A percentile compares a stretch with the other conserved stretches of the same genome.
Conservation (phyloP, 2,329 filamentous ascomycete species). For the Chaetothyriales sp. region DNA sequence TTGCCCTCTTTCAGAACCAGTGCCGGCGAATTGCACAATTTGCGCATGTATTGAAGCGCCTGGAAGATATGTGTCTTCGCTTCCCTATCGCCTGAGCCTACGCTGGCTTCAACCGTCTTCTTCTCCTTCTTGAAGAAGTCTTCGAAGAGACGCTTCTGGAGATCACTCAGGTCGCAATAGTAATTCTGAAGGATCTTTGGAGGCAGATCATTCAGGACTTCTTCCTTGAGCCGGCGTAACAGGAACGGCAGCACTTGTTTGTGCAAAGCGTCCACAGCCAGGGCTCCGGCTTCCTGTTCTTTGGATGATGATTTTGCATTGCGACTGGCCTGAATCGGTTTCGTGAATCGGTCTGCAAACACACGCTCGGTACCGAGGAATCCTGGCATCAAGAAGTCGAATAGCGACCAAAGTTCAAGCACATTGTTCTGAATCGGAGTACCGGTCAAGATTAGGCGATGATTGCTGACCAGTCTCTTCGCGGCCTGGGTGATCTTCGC, state of each 20-base stretch:
- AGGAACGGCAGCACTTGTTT: conserved; percentile 97
- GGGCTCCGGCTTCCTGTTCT: conserved; percentile 88
- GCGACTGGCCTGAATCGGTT: conserved; percentile 84
- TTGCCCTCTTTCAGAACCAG: conserved; percentile 91
- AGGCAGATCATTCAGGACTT: conserved; percentile 87
- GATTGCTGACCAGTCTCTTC: conserved; percentile 78
- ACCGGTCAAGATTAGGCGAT: conserved; percentile 86
- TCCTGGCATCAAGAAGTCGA: conserved; percentile 97
- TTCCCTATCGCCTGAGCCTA: conserved; percentile 72
- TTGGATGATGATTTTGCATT: conserved; percentile 96
- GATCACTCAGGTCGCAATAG: conserved; percentile 91
- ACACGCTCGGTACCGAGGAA: conserved; percentile 93
- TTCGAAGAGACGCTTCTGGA: conserved; percentile 89
- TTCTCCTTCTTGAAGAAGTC: conserved; percentile 91
- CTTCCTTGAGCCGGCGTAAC: conserved; percentile 88
- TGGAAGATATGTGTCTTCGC: conserved; percentile 99
- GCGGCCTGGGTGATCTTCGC: conserved; percentile 90
- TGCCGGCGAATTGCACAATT: conserved; percentile 93
- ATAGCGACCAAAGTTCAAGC: conserved; percentile 89
- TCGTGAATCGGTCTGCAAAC: conserved; percentile 89
- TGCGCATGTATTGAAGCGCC: conserved; percentile 97
- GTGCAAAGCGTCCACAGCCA: conserved; percentile 95
- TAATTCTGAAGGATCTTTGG: conserved; percentile 99
- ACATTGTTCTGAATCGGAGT: conserved; percentile 98
- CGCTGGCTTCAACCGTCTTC: conserved; percentile 71